phyloP scores from a whole-genome alignment of 2,329 filamentous ascomycete genomes.

The Samsoniella hepiali region DNA sequence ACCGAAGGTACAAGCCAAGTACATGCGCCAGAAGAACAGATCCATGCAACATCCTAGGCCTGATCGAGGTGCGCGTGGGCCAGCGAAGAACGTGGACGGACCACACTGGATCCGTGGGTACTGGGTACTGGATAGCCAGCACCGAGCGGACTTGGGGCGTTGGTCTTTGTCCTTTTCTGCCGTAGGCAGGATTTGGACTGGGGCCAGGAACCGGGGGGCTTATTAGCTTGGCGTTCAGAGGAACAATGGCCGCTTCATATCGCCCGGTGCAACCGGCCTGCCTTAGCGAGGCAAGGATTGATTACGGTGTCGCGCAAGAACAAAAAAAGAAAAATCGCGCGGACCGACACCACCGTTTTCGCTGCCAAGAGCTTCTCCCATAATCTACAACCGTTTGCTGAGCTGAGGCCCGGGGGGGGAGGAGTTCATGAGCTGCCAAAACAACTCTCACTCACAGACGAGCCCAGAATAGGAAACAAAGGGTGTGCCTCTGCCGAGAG shows the following conservation, averaged over 20 bases:
- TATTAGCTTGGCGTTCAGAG: background rate
- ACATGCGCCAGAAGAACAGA: background rate
- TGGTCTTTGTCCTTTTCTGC: background rate
- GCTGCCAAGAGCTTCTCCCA: background rate
- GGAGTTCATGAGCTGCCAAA: background rate
- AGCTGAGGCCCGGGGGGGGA: too few relatives aligned
- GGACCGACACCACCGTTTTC: background rate
- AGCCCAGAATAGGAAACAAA: too few relatives aligned
- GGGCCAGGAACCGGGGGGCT: background rate
- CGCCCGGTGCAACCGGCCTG: background rate
- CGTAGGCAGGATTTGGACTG: background rate
- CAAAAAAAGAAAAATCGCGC: background rate
- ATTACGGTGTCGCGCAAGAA: background rate
- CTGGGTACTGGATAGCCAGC: background rate
- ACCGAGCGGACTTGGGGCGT: background rate
- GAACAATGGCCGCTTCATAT: conserved; percentile 2
- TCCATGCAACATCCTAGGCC: background rate
- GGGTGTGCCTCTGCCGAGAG: background rate
- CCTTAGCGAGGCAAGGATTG: background rate
- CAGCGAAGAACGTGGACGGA: background rate
- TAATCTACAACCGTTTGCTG: too few relatives aligned
- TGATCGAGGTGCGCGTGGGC: conserved; percentile 13
- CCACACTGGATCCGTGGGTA: too few relatives aligned
- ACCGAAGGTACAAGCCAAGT: conserved; percentile 14
- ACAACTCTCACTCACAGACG: too few relatives aligned